Evolutionary conservation across 1,139 yeast species (phyloP).

Genomic region (Pneumocystis wakefieldiae): DNA sequence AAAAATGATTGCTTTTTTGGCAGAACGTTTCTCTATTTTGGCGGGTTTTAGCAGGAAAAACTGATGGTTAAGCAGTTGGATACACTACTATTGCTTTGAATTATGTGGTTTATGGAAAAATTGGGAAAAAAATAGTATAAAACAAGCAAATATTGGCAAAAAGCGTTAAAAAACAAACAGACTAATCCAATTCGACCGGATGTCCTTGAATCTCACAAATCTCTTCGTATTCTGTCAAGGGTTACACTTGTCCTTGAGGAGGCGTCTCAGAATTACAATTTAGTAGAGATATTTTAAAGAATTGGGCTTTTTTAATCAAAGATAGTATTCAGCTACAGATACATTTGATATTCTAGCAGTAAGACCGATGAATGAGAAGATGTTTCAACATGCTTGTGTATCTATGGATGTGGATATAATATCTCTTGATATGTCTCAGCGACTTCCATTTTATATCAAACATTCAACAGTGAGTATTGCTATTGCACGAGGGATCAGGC

Average conservation of each 20-base stretch:
- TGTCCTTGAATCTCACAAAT: conserved; percentile 27
- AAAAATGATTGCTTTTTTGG: conserved; percentile 12
- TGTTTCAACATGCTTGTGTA: conserved; percentile 57
- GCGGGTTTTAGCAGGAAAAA: not conserved
- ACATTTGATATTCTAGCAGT: conserved; percentile 68
- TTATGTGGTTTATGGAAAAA: conserved; percentile 11
- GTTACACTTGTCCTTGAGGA: conserved; percentile 65
- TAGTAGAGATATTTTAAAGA: conserved; percentile 34
- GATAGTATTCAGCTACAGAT: conserved; percentile 9
- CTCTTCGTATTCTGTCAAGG: conserved; percentile 46
- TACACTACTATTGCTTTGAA: conserved; percentile 14
- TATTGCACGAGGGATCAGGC: conserved; percentile 61
- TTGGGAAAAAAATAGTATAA: not conserved
- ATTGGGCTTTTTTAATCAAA: conserved; percentile 10
- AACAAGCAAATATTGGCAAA: not conserved
- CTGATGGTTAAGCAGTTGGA: conserved; percentile 11
- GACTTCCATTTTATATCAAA: conserved; percentile 62
- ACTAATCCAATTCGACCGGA: conserved; percentile 19
- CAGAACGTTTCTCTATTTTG: conserved; percentile 7
- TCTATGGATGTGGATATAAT: conserved; percentile 67
- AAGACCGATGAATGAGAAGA: conserved; percentile 65
- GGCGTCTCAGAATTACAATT: conserved; percentile 58
- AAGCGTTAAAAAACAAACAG: not conserved
- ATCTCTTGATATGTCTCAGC: conserved; percentile 49
- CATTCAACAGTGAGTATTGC: conserved; percentile 80